Percentiles rank a stretch among this genome's conserved stretches.
Evolutionary conservation across 164 flowering plant genomes (phyloP).

Genomic region (Macadamia tetraphylla): DNA sequence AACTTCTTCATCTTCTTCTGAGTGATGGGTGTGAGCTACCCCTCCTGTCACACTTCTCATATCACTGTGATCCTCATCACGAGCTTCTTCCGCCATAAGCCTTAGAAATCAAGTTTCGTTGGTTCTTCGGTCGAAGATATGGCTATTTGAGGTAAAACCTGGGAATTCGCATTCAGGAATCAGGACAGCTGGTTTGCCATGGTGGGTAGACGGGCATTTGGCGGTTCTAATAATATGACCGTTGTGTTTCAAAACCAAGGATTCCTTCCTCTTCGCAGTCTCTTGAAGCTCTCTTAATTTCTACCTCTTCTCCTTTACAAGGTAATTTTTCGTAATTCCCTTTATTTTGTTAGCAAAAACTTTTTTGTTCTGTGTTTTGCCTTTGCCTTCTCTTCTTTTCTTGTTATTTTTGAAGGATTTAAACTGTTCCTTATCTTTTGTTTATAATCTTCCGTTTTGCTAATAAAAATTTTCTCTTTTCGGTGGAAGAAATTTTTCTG

Average conservation of each 20-base stretch:
- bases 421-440: too few relatives aligned
- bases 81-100: conserved; percentile 90
- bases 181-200: conserved; percentile 12
- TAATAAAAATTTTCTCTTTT: too few relatives aligned
- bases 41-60: conserved; percentile 67
- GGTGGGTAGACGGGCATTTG: conserved; percentile 41
- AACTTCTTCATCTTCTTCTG: conserved; percentile 23
- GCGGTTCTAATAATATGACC: conserved; percentile 21
- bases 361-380: background rate
- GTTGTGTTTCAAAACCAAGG: conserved; percentile 34
- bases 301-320: conserved; percentile 46
- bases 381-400: background rate
- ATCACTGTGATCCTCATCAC: conserved; percentile 85
- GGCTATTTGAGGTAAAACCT: background rate
- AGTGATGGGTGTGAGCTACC: conserved; percentile 62
- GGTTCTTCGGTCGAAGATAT: background rate
- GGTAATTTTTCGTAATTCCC: conserved; percentile 26
- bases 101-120: conserved; percentile 6
- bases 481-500: too few relatives aligned
- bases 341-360: background rate
- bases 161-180: background rate
- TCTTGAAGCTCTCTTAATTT: conserved; percentile 38
- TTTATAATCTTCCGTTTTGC: too few relatives aligned
- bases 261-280: conserved; percentile 34
- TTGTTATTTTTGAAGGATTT: background rate